Base-by-base conservation (phyloP, 2,329 filamentous ascomycete genomes). In the Fusarium globosum region DNA sequence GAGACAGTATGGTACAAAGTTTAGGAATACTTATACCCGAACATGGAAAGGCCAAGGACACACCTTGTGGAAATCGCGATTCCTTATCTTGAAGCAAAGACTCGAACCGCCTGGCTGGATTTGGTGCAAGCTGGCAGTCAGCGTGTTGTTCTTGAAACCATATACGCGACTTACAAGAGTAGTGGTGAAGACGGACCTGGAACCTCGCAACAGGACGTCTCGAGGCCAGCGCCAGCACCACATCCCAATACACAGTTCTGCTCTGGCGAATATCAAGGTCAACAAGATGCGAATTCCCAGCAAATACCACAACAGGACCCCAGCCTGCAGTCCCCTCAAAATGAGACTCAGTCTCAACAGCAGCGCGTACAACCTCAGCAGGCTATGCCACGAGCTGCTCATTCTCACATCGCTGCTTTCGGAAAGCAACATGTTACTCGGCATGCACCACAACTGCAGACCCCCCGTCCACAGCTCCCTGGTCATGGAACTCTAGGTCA, bases 91-190 rank as follows among this genome's bases (percentile, higher is more conserved):
- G 6, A 7, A 11, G 45, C 45, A 48, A 48, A 48, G 20, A 10
- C 45, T 12, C 20, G 8, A n/a, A n/a, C 39, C 7, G 8, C 1
- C n/a, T 8, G 13, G 7, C 13, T 42, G 8, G 5, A 15, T 6
- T 7, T 6, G 13, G 33, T 35, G 33, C 5, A 35, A 13, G 33
- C 21, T 21, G 39, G 20, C 9, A 3, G 11, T 28, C 23, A 16
- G 0, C 3, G 4, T 28, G 2, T 11, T 48, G 0, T 20, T 21
- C 20, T 30, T 21, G 0, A 3, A 26, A 21, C 1, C 9, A 12
- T 48, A 48, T 48, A 48, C 20, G 10, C 10, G 14, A 12, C 14
- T 15, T 0, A 28, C 20, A 2, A 10, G 43, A 46, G 43, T 21
- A 15, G n/a, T 28, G 23, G 4, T 14, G 18, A 11, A 6, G 0